phyloP scores from a whole-genome alignment of 108 stramenopile species.

The Fragilaria radians region DNA sequence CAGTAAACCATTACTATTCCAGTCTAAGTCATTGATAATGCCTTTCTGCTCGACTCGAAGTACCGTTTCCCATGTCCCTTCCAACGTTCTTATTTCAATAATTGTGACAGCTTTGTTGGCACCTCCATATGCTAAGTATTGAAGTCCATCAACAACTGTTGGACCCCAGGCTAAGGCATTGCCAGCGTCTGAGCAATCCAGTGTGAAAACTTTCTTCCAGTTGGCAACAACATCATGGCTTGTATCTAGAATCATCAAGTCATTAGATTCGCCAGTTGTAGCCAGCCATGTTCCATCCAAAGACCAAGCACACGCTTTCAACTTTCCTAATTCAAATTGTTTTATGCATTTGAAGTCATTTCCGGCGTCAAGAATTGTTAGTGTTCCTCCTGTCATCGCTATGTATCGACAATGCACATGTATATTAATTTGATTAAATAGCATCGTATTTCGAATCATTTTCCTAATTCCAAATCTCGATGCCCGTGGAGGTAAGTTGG shows the following conservation, averaged over 20 bases:
- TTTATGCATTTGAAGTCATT: constrained; percentile 24
- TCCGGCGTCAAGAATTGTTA: constrained; percentile 38
- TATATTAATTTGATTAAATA: constrained; percentile 33
- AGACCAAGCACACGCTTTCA: constrained; percentile 42
- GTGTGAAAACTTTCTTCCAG: constrained; percentile 45
- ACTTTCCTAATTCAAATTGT: constrained; percentile 8
- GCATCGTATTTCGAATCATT: constrained; percentile 37
- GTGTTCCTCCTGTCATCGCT: constrained; percentile 27
- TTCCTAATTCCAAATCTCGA: constrained; percentile 45
- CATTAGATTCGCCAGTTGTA: constrained; percentile 31
- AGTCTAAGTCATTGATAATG: constrained; percentile 48
- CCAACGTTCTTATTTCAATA: constrained; percentile 49
- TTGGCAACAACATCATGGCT: constrained; percentile 13
- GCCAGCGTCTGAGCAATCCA: constrained; percentile 24
- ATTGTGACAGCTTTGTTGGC: constrained; percentile 37
- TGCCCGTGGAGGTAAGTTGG: constrained; percentile 14
- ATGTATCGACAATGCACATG: constrained; percentile 39
- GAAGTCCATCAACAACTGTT: constrained; percentile 27
- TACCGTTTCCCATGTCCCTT: constrained; percentile 60
- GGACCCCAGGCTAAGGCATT: constrained; percentile 58
- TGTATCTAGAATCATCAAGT: constrained; percentile 46
- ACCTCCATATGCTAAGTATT: constrained; percentile 65
- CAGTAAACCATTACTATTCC: constrained; percentile 56
- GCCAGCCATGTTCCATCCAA: constrained; percentile 51
- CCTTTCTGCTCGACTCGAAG: constrained; percentile 37